phyloP scores from a whole-genome alignment of 2,329 filamentous ascomycete species.

The Ciborinia camelliae region DNA sequence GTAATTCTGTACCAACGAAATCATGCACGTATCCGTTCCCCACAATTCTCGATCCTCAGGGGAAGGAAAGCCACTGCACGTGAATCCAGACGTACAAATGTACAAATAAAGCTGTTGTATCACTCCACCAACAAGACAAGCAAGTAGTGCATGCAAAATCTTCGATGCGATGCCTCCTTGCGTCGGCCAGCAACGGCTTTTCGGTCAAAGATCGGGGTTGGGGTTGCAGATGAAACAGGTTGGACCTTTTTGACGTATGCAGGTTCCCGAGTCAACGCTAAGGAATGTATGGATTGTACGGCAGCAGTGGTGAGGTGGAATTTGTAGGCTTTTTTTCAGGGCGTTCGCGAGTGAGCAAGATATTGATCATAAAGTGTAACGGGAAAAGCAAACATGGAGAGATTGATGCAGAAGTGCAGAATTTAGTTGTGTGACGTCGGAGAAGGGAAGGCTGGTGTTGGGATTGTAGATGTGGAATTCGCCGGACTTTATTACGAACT shows the following conservation, averaged over 20 bases:
- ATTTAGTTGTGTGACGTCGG: not conserved
- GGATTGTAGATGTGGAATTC: not conserved
- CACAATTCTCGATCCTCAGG: constrained; percentile 5
- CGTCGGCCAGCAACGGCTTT: constrained; percentile 19
- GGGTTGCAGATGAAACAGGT: constrained; percentile 8
- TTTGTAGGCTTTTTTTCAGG: not conserved
- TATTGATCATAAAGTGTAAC: constrained; percentile 10
- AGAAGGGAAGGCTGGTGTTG: constrained; percentile 1
- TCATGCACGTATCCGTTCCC: constrained; percentile 4
- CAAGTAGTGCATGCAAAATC: not conserved
- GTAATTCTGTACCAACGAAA: not conserved
- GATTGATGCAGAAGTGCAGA: constrained; percentile 1
- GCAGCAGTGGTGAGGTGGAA: not conserved
- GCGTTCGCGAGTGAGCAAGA: constrained; percentile 8
- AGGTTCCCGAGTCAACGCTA: constrained; percentile 16
- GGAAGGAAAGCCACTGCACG: constrained; percentile 9
- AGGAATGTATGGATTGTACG: constrained; percentile 9
- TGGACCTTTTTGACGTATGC: constrained; percentile 19
- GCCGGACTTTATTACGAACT: not conserved
- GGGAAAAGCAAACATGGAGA: constrained; percentile 8
- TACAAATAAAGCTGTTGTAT: constrained; percentile 5
- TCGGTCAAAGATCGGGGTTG: constrained; percentile 17
- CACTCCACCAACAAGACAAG: constrained; percentile 5
- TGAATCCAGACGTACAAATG: constrained; percentile 6
- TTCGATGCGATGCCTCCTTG: constrained; percentile 4